Base-by-base conservation (phyloP, 495 filamentous ascomycete species). In the Trichocladium uniseriatum region DNA sequence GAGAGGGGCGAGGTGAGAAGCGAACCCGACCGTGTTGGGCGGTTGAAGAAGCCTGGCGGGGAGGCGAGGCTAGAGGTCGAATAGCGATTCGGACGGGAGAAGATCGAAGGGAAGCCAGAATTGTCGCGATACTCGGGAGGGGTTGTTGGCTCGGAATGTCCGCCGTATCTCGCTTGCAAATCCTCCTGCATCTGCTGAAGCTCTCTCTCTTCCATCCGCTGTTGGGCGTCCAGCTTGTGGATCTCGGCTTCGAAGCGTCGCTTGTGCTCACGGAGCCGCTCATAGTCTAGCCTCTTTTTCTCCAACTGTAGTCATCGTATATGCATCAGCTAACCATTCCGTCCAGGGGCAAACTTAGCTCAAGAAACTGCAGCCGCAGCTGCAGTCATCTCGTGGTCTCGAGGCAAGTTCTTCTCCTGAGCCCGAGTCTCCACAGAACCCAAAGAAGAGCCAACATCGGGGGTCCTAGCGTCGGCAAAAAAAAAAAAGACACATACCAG, bases 91-190 rank as follows among this genome's bases (percentile, higher is more conserved):
- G 84, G 84, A 16, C 87, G 79, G 32, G 85, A 80, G 50, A 87
- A 82, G 38, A 82, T 75, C 55, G 79, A 77, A 41, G 87, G 78
- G 57, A 92, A 82, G 28, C 79, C 78, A 44, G 77, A 75, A 44
- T 59, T 67, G 54, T 95, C 88, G 52, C 79, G 83, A 62, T 89
- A 87, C 63, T 97, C 92, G 16, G 92, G 92, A n/a, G 92, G 92
- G 15, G 94, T 98, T 11, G 92, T 95, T 8, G 91, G 91, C 68
- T 97, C 90, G 44, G 89, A 91, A 48, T 87, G 83, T 31, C 86
- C 86, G 51, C 77, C 67, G 29, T 60, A 58, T 31, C 63, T 52
- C 55, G 80, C 69, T 15, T 35, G 40, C 53, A 96, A 69, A 45
- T 89, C 84, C 56, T 86, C 81, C 49, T 84, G 82, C 64, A 96